phyloP scores from a whole-genome alignment of 2,329 filamentous ascomycete genomes.

The Claviceps purpurea region DNA sequence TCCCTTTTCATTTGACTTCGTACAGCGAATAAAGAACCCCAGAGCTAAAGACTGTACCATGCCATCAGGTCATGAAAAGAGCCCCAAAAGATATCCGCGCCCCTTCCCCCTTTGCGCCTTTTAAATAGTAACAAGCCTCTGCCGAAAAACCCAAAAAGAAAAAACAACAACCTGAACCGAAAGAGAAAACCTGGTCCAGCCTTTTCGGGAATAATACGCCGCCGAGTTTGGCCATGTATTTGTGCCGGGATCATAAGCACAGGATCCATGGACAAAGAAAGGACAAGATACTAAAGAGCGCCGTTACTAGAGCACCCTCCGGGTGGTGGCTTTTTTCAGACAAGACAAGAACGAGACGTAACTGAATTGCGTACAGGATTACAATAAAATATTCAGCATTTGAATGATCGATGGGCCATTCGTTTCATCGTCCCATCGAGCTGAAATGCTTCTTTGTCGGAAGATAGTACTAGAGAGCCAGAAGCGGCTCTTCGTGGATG shows the following conservation, averaged over 20 bases:
- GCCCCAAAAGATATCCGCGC: not conserved
- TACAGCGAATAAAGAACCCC: slow-evolving; percentile 1
- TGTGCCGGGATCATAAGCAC: not conserved
- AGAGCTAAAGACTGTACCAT: not conserved
- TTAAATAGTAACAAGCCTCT: slow-evolving; percentile 1
- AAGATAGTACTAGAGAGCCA: not conserved
- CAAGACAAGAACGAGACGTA: slow-evolving; percentile 3
- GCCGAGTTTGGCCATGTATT: not conserved
- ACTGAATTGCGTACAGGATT: slow-evolving; percentile 7
- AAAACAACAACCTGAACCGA: not conserved
- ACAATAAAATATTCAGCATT: slow-evolving; percentile 3
- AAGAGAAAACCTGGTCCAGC: not conserved
- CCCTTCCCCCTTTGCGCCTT: slow-evolving; percentile 3
- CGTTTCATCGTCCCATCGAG: slow-evolving; percentile 3
- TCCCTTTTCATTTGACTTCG: slow-evolving; percentile 1
- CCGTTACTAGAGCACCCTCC: slow-evolving; percentile 1
- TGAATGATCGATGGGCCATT: slow-evolving; percentile 3
- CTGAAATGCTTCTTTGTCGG: not conserved
- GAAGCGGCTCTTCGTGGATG: no score
- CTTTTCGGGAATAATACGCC: slow-evolving; percentile 1
- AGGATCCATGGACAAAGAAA: not conserved
- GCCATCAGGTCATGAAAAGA: not conserved
- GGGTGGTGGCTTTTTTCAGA: slow-evolving; percentile 1
- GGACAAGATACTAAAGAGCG: not conserved
- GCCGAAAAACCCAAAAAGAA: not conserved